Evolutionary conservation across 129 eudicot species (phyloP), one percentile per base, ranked within the genome.

Genomic region (Helichrysum umbraculigerum): DNA sequence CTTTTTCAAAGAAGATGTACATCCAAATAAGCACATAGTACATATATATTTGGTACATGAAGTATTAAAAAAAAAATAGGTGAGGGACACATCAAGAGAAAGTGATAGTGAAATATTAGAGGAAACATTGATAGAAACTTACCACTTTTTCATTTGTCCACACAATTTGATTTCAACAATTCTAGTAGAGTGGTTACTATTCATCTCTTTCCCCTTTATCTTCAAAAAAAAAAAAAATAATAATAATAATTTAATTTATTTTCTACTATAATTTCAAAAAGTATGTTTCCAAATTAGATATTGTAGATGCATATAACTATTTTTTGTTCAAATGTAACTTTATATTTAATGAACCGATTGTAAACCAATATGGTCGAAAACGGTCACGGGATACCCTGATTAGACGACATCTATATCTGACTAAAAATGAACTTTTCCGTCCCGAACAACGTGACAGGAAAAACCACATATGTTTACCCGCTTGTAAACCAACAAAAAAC

Each of bases 91-190:
- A 74, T 74, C 56, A 74, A 39, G 64, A 67, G 67, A 80, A 66
- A 80, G 74, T 67, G 75, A 42, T 68, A 64, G 79, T 74, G 83
- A 80, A 66, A 80, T n/a, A 58, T 80, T 73, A 57, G 74, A 66
- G 83, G 78, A 66, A 73, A 79, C 83, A 79, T 66, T 73, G 79
- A 80, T 73, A 47, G 79, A 60, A 73, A 73, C 83, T 56, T 42
- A 74, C 73, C 79, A 80, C 62, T 74, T 28, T 54, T 75, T 68
- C 83, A 41, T 73, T 25, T 73, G 62, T 56, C 83, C 79, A 73
- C 79, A 54, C 81, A 73, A 54, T 22, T 65, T 56, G 71, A 71
- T 80, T 74, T 67, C 75, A 73, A 73, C 77, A 56, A 22, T 73
- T 67, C 71, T n/a, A 39, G 64, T 74, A 39, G 75, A 67, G 74